A percentile compares a stretch with the other conserved stretches of the same genome.
phyloP scores from a whole-genome alignment of 305 asterid species.

The Fraxinus nigra region DNA sequence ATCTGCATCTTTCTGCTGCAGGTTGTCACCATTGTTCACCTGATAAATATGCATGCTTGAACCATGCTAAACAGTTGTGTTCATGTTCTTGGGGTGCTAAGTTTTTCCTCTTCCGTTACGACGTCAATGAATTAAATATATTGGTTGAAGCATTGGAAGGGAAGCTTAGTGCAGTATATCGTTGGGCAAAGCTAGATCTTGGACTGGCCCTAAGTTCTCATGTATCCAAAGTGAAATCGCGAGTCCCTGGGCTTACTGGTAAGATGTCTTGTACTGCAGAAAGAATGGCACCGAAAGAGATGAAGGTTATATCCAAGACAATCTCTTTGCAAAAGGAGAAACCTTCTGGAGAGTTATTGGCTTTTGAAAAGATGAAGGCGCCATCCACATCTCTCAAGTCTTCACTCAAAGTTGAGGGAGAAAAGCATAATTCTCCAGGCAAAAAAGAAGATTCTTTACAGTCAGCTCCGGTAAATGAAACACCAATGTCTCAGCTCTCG shows the following conservation, averaged over 20 bases:
- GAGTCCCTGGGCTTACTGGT: conserved; percentile 33
- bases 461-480: conserved; percentile 23
- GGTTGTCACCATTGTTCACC: conserved; percentile 92
- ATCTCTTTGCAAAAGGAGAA: conserved; percentile 28
- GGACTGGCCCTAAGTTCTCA: conserved; percentile 75
- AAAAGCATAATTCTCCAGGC: conserved; percentile 26
- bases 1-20: conserved; percentile 82
- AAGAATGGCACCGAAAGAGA: conserved; percentile 37
- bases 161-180: conserved; percentile 75
- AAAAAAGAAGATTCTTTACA: conserved; percentile 33
- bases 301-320: conserved; percentile 17
- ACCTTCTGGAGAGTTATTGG: conserved; percentile 44
- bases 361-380: conserved; percentile 40
- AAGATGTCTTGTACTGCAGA: conserved; percentile 39
- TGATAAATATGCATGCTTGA: conserved; percentile 76
- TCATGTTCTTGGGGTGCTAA: conserved; percentile 75
- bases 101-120: conserved; percentile 77
- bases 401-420: conserved; percentile 32
- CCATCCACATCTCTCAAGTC: conserved; percentile 22
- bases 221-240: conserved; percentile 52
- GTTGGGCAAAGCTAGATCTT: conserved; percentile 86
- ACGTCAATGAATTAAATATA: conserved; percentile 56
- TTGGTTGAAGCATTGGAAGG: conserved; percentile 86
- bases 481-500: conserved; percentile 26
- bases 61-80: conserved; percentile 78